Evolutionary conservation across 148 eudicot genomes (phyloP).

Genomic region (Cornus florida): DNA sequence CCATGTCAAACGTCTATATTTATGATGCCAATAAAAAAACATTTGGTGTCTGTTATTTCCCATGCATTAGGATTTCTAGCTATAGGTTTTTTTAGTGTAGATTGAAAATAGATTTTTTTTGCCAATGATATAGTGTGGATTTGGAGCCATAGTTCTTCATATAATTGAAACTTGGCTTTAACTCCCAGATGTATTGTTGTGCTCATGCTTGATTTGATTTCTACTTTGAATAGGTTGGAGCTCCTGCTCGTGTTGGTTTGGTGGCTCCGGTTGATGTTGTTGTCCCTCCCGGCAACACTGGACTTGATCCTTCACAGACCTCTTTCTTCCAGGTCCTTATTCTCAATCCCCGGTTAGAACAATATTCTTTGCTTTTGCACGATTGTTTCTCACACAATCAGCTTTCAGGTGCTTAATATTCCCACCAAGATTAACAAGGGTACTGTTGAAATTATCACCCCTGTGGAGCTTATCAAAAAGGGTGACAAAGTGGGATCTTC

Average conservation of each 20-base stretch:
- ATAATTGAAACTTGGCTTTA: too few relatives aligned
- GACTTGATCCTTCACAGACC: constrained; percentile 57
- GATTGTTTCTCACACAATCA: not conserved
- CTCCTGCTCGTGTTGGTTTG: constrained; percentile 59
- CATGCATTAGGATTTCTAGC: not conserved
- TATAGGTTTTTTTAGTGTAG: too few relatives aligned
- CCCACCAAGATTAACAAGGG: constrained; percentile 65
- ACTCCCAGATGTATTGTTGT: too few relatives aligned
- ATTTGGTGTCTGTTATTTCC: not conserved
- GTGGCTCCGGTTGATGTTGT: constrained; percentile 50
- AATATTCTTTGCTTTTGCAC: not conserved
- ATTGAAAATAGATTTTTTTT: too few relatives aligned
- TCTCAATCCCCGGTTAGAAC: not conserved
- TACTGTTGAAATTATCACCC: constrained; percentile 50
- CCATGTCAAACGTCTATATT: too few relatives aligned
- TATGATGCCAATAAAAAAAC: too few relatives aligned
- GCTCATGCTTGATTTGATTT: not conserved
- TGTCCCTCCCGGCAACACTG: constrained; percentile 60
- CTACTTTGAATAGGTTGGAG: constrained; percentile 36
- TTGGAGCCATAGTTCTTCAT: too few relatives aligned
- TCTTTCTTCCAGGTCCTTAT: constrained; percentile 47
- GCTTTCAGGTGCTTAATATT: constrained; percentile 44
- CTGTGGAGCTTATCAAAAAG: constrained; percentile 57
- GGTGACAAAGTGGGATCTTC: constrained; percentile 60
- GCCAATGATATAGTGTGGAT: too few relatives aligned